Percentiles rank a stretch among this genome's conserved stretches.
phyloP scores from a whole-genome alignment of 768 basidiomycete species.

The Lentinus tigrinus region DNA sequence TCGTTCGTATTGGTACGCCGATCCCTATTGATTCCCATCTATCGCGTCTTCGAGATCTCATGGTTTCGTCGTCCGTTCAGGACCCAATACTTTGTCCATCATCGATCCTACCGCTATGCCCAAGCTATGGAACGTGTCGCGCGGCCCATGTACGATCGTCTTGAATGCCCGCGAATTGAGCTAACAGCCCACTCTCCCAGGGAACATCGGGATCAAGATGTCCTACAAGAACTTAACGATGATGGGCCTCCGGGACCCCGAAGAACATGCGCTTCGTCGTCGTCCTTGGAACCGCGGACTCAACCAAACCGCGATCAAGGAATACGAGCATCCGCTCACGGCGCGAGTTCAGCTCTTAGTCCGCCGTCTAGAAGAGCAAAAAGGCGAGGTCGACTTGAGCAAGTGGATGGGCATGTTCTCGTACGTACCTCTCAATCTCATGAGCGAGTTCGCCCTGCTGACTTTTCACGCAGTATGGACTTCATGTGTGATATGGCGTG shows the following conservation, averaged over 20 bases:
- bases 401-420: conserved; percentile 39
- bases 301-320: conserved; percentile 43
- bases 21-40: neutral
- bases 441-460: neutral
- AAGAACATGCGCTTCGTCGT: conserved; percentile 45
- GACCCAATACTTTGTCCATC: conserved; percentile 47
- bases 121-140: conserved; percentile 36
- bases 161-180: conserved; percentile 31
- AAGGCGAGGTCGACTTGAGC: conserved; percentile 26
- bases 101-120: conserved; percentile 30
- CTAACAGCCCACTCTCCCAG: neutral
- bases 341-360: conserved; percentile 40
- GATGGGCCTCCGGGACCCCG: conserved; percentile 1
- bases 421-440: conserved; percentile 20
- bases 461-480: neutral
- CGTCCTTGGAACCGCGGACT: conserved; percentile 50
- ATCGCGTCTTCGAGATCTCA: neutral
- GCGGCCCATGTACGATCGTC: conserved; percentile 34
- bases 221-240: conserved; percentile 9
- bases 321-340: conserved; percentile 42
- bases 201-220: neutral
- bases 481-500: neutral
- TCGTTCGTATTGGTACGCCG: conserved; percentile 36
- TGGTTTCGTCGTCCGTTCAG: conserved; percentile 19
- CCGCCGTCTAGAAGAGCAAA: conserved; percentile 30